These are phyloP conservation scores for Purpureocillium takamizusanense DNA, from an alignment of 2,329 filamentous ascomycete species.

Conservation along the genomic window DNA sequence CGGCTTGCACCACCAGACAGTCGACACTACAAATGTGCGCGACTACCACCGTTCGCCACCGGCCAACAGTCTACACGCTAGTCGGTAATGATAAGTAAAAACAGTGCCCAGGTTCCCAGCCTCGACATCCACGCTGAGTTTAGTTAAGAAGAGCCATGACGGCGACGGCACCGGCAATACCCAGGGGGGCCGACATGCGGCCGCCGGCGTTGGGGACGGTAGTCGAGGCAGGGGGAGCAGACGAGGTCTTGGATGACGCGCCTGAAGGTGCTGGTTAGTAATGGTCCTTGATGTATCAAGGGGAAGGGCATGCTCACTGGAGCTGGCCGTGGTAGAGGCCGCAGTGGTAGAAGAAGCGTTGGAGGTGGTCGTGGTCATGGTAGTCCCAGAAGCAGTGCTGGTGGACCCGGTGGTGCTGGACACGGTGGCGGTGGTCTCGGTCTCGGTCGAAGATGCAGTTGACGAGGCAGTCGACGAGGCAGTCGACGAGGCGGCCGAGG, in stretches of 20 bases:
- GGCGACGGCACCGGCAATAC: slow-evolving; percentile 22
- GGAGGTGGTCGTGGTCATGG: neutral
- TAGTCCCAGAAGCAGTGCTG: slow-evolving; percentile 2
- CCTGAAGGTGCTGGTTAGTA: slow-evolving; percentile 1
- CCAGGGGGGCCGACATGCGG: slow-evolving; percentile 20
- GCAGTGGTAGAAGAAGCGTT: slow-evolving; percentile 4
- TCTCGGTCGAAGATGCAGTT: neutral
- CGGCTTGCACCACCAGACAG: no score
- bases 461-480: neutral
- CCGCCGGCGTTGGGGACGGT: slow-evolving; percentile 19
- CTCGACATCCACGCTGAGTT: slow-evolving; percentile 1
- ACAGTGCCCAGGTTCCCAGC: neutral
- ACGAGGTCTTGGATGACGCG: no score
- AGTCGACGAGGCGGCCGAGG: neutral
- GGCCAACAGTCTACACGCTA: no score
- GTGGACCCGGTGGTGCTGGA: slow-evolving; percentile 3
- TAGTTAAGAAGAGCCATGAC: slow-evolving; percentile 24
- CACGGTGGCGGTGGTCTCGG: neutral
- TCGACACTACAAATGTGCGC: no score
- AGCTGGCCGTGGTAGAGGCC: slow-evolving; percentile 1
- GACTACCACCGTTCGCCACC: no score
- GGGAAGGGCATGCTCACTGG: neutral
- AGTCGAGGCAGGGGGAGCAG: slow-evolving; percentile 6
- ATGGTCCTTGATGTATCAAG: no score
- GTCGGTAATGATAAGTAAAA: neutral